Evolutionary conservation across 805 yeast genomes (phyloP).

Genomic region (Lipomyces spencermartinsiae): DNA sequence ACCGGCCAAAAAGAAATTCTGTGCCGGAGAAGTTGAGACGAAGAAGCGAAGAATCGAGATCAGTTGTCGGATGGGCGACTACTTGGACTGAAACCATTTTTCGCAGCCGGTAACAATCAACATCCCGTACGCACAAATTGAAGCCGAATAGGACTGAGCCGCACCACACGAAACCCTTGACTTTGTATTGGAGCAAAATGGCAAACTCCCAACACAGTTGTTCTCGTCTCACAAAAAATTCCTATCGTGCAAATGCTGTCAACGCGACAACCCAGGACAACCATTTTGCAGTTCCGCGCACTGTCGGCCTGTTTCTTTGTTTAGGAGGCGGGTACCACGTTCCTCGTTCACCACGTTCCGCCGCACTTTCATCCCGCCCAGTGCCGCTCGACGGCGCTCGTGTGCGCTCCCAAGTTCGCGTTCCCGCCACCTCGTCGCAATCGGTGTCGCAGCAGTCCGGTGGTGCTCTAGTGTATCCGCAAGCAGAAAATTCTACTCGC

Average conservation of each 20-base stretch:
- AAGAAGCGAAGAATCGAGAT: slow-evolving; percentile 19
- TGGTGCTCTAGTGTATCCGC: not conserved
- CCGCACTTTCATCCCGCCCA: not conserved
- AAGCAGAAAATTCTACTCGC: not conserved
- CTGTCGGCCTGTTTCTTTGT: not conserved
- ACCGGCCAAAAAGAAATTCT: slow-evolving; percentile 71
- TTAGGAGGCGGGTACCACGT: not conserved
- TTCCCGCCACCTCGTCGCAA: not conserved
- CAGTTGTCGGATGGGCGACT: slow-evolving; percentile 29
- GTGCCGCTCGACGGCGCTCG: slow-evolving; percentile 7
- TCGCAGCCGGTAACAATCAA: not conserved
- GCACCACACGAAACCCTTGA: not conserved
- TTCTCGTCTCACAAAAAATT: not conserved
- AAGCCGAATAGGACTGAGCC: not conserved
- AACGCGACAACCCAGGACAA: not conserved
- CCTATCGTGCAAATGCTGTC: not conserved
- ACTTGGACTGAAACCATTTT: slow-evolving; percentile 17
- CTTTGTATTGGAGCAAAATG: not conserved
- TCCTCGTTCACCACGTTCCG: not conserved
- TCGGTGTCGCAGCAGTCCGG: not conserved
- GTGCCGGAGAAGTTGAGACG: slow-evolving; percentile 20
- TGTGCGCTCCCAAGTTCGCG: not conserved
- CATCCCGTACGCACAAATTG: too few species aligned
- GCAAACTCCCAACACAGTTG: too few species aligned
- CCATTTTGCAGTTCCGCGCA: not conserved